Evolutionary conservation across 768 basidiomycete genomes (phyloP).

Genomic region (Calvatia gigantea): DNA sequence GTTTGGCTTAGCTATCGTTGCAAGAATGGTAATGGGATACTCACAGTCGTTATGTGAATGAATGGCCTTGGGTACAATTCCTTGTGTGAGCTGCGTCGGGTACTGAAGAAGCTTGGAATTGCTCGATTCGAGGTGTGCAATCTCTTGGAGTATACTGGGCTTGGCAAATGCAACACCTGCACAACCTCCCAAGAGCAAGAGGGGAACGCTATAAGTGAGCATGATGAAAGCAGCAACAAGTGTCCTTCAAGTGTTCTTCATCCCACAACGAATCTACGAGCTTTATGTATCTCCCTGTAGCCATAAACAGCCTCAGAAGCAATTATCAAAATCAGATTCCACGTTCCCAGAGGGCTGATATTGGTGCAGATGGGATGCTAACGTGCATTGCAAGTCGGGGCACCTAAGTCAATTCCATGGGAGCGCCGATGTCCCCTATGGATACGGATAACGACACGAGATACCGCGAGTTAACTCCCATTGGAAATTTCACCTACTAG

Average conservation of each 20-base stretch:
- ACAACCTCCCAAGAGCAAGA: background rate
- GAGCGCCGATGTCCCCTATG: background rate
- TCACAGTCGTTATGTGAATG: constrained; percentile 56
- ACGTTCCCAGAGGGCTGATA: background rate
- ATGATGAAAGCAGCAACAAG: background rate
- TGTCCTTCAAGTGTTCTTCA: background rate
- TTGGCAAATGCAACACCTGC: background rate
- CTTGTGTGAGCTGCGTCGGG: constrained; percentile 45
- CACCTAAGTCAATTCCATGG: background rate
- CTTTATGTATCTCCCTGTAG: background rate
- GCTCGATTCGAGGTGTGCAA: constrained; percentile 22
- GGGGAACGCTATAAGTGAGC: background rate
- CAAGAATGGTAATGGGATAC: constrained; percentile 6
- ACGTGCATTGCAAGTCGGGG: constrained; percentile 1
- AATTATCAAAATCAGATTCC: background rate
- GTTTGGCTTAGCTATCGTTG: background rate
- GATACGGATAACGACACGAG: background rate
- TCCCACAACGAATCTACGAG: background rate
- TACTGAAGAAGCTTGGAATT: constrained; percentile 38
- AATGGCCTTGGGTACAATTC: constrained; percentile 43
- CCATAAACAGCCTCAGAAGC: background rate
- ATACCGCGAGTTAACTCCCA: background rate
- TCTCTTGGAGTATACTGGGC: constrained; percentile 9
- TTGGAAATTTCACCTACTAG: background rate
- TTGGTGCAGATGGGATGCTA: background rate